Conservation (phyloP, 2,329 filamentous ascomycete genomes). For the Epichloe gansuensis region DNA sequence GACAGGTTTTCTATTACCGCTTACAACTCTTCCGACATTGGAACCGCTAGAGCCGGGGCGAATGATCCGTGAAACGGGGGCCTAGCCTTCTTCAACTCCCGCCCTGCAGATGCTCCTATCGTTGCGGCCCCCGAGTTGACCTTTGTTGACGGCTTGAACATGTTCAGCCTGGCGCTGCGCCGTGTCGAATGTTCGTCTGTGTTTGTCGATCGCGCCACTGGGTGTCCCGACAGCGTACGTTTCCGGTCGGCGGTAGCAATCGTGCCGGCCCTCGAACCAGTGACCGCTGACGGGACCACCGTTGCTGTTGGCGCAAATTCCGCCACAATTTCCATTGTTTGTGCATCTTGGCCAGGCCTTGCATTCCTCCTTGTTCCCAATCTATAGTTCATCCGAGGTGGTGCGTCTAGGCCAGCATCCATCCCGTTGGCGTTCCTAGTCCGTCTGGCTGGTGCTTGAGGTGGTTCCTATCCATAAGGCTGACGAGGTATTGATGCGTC, state of each 20-base stretch:
- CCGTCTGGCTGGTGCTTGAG: conserved; percentile 40
- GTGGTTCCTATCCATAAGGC: conserved; percentile 28
- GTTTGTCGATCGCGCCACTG: conserved; percentile 39
- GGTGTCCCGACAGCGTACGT: conserved; percentile 82
- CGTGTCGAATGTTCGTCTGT: conserved; percentile 49
- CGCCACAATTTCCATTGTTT: conserved; percentile 24
- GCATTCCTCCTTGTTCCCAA: conserved; percentile 31
- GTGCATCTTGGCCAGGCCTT: conserved; percentile 22
- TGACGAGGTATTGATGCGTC: conserved; percentile 14
- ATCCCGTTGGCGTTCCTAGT: conserved; percentile 40
- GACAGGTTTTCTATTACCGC: conserved; percentile 71
- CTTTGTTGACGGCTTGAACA: conserved; percentile 58
- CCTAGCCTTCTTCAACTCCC: conserved; percentile 76
- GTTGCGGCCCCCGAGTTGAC: conserved; percentile 45
- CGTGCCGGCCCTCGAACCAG: conserved; percentile 18
- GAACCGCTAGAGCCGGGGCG: conserved; percentile 53
- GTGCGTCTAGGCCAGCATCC: conserved; percentile 43
- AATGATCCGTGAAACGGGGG: conserved; percentile 57
- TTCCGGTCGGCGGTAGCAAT: conserved; percentile 56
- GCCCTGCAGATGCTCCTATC: conserved; percentile 43
- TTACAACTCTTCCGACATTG: conserved; percentile 75
- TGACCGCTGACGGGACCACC: conserved; percentile 26
- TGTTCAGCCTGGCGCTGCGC: conserved; percentile 58
- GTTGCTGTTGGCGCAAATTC: conserved; percentile 26
- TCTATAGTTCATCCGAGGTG: conserved; percentile 52